Base-by-base conservation (phyloP, 345 rosid species). In the Syzygium jambos region DNA sequence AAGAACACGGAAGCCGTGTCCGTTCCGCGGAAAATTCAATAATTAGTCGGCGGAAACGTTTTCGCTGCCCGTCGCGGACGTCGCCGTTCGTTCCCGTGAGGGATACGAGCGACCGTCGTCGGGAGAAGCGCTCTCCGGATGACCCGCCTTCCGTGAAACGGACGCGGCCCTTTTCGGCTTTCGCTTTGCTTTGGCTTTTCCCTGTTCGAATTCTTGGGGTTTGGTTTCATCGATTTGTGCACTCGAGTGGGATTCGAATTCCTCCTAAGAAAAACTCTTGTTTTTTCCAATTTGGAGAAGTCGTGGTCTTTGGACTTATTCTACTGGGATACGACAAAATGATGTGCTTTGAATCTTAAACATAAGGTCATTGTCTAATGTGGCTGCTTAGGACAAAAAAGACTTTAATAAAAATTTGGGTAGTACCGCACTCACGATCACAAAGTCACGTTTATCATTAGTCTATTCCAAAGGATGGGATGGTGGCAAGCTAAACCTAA, bases 361-460 rank as follows among this genome's bases (percentile, higher is more conserved):
- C 4, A 59, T 6, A 29, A 49, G 49, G 82, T 73, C 82, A 10
- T 38, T 73, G 82, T 73, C 82, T 73, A 38, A 73, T 73, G 49
- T 19, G 82, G 82, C 49, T 73, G 49, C 82, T 38, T 73, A 73
- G 82, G 82, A 73, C 82, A 73, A 73, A 38, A 73, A 4, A 34
- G 11, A 43, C 21, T 73, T 19, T 34, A 9, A 4, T 10, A 19
- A 73, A 61, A 30, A 30, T 16, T 43, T 23, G 49, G 80, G 82
- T 13, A 73, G 82, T 12, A 73, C 49, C 82, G 82, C 82, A 73
- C 82, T 73, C 82, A 21, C 49, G 21, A 17, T 73, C 82, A 38
- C 82, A 73, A 38, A 73, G 82, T 73, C 82, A 73, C 82, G 82
- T 25, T 10, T 38, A 73, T 38, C 82, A 38, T 73, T 73, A 73